A percentile compares a stretch with the other conserved stretches of the same genome.
Conservation (phyloP, 768 basidiomycete species). For the Fomitopsis serialis region DNA sequence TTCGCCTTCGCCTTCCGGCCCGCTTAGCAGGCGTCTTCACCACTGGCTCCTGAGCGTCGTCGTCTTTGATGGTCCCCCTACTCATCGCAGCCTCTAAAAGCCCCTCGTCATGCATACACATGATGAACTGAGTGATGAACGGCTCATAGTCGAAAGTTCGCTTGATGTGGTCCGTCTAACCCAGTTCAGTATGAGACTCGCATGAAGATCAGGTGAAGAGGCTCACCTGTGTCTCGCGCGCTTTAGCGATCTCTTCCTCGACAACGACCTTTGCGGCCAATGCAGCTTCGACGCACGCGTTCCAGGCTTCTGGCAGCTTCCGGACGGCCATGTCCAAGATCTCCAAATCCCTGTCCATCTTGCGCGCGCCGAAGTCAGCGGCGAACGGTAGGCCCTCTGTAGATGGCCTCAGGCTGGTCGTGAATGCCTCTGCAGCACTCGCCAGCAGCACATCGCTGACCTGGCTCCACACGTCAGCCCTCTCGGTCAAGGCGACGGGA, state of each 20-base stretch:
- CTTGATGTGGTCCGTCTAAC: conserved; percentile 52
- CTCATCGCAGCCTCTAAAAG: conserved; percentile 39
- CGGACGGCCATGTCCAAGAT: conserved; percentile 39
- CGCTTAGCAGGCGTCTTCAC: background rate
- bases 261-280: conserved; percentile 32
- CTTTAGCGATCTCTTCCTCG: conserved; percentile 47
- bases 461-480: conserved; percentile 17
- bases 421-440: conserved; percentile 26
- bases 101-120: conserved; percentile 39
- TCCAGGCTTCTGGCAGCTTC: conserved; percentile 39
- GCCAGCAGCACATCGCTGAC: conserved; percentile 34
- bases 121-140: conserved; percentile 45
- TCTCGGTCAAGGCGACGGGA: background rate
- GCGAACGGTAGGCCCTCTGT: conserved; percentile 31
- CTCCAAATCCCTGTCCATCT: conserved; percentile 36
- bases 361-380: conserved; percentile 38
- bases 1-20: background rate
- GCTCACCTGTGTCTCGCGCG: conserved; percentile 40
- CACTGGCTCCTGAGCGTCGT: background rate
- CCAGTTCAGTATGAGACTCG: background rate
- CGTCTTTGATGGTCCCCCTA: background rate
- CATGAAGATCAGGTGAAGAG: background rate
- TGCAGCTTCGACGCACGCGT: conserved; percentile 37
- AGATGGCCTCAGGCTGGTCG: conserved; percentile 22
- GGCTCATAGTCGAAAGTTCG: conserved; percentile 62